These are phyloP conservation scores for Mucor lusitanicus DNA, from an alignment of 371 early-diverging fungal species.

Conservation along the genomic window DNA sequence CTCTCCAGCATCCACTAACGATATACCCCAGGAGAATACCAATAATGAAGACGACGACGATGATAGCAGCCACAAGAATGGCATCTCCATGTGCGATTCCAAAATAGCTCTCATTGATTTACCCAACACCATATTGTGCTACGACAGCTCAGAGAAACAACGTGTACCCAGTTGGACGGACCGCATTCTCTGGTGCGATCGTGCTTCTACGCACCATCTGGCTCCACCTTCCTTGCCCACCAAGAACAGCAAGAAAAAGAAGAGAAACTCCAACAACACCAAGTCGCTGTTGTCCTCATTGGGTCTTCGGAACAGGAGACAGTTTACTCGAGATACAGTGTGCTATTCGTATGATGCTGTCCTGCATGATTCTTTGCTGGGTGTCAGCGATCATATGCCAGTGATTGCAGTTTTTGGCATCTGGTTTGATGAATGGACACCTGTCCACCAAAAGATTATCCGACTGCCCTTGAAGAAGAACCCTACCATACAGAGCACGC, in stretches of 20 bases:
- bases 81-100: neutral
- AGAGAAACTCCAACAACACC: neutral
- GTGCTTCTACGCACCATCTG: constrained; percentile 5
- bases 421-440: constrained; percentile 45
- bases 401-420: constrained; percentile 62
- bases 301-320: neutral
- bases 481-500: constrained; percentile 8
- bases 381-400: constrained; percentile 60
- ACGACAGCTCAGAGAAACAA: constrained; percentile 80
- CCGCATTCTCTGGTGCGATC: constrained; percentile 74
- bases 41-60: neutral
- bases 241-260: neutral
- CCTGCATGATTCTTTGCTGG: constrained; percentile 30
- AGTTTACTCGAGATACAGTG: constrained; percentile 13
- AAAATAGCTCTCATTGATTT: neutral
- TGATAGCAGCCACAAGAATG: neutral
- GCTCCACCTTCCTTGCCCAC: neutral
- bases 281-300: neutral
- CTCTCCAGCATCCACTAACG: neutral
- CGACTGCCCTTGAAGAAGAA: constrained; percentile 2
- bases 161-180: constrained; percentile 93
- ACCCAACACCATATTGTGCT: constrained; percentile 26
- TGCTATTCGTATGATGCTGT: constrained; percentile 45
- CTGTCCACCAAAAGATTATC: neutral
- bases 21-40: constrained; percentile 1